Conservation (phyloP, 2,329 filamentous ascomycete genomes). For the Pseudogymnoascus verrucosus region DNA sequence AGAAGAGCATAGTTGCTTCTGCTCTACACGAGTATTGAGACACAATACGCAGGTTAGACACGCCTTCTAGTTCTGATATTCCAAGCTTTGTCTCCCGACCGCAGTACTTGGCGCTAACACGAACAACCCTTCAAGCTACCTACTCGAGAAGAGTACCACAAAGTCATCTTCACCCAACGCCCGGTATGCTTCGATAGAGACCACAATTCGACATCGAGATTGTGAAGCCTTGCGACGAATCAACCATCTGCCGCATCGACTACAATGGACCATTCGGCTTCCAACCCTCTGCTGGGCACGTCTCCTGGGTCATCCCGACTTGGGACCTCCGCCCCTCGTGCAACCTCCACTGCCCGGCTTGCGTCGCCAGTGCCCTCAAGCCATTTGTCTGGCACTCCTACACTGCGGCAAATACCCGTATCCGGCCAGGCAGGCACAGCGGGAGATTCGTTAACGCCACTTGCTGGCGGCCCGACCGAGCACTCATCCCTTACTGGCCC, state of each 20-base stretch:
- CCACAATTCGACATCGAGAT: neutral
- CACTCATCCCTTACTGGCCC: conserved; percentile 61
- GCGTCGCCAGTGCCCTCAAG: conserved; percentile 46
- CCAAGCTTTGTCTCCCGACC: neutral
- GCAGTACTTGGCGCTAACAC: neutral
- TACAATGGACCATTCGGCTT: conserved; percentile 1
- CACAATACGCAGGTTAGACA: neutral
- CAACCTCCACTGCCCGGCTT: conserved; percentile 52
- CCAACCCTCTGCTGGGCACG: neutral
- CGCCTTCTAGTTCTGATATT: neutral
- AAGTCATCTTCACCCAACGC: neutral
- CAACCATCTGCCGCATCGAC: neutral
- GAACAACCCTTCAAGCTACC: neutral
- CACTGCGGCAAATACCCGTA: conserved; percentile 41
- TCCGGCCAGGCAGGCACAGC: conserved; percentile 34
- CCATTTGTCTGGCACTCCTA: conserved; percentile 36
- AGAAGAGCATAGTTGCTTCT: neutral
- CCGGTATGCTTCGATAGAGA: conserved; percentile 5
- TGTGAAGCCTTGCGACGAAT: neutral
- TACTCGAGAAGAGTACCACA: neutral
- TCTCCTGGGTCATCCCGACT: conserved; percentile 6
- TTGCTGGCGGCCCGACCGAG: conserved; percentile 51
- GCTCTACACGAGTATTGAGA: neutral
- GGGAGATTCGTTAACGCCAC: conserved; percentile 47
- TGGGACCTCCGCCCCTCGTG: conserved; percentile 46